Evolutionary conservation across 345 rosid genomes (phyloP), one percentile per base, ranked within the genome.

Genomic region (Populus pruinosa): DNA sequence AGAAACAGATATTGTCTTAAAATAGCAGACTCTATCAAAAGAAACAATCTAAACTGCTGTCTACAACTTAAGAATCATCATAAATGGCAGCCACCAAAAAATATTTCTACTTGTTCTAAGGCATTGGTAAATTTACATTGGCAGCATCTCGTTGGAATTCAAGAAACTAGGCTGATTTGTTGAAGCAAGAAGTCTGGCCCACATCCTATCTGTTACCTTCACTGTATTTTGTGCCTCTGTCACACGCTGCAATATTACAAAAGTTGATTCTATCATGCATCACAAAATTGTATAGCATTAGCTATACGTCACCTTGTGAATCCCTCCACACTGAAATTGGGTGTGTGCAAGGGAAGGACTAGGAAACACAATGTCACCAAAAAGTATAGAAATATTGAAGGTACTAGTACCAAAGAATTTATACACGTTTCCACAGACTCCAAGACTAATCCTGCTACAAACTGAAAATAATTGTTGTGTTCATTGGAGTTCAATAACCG

Each of bases 171-270:
- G 98, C 78, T 94, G 98, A 77, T 93, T 91, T 31, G 98, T 94
- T 23, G 98, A 93, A 50, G 99, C 93, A 73, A 95, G 96, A 77
- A 95, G 91, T 77, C 99, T 91, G 70, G 99, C 99, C 98, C 98
- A 93, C 96, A 89, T 93, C 86, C 99, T 93, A 72, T 92, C 97
- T 0, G 98, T 95, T 81, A 93, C 75, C 84, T 87, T 93, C 85
- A 95, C 93, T 1, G 88, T 93, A 81, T 94, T 90, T 71, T 83
- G 87, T 71, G 86, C 78, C 82, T 90, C 97, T 18, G 97, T 91
- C 82, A 92, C 96, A 21, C 88, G 87, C 99, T 95, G 91, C 84
- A 84, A 68, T 20, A 82, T 8, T 62, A 77, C 67, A 64, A 59
- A 44, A 73, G 11, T 9, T 9, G 5, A 59, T 11, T 59, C 16